Evolutionary conservation across 345 rosid species (phyloP), one percentile per base, ranked within the genome.

Genomic region (Rubroshorea leprosula): DNA sequence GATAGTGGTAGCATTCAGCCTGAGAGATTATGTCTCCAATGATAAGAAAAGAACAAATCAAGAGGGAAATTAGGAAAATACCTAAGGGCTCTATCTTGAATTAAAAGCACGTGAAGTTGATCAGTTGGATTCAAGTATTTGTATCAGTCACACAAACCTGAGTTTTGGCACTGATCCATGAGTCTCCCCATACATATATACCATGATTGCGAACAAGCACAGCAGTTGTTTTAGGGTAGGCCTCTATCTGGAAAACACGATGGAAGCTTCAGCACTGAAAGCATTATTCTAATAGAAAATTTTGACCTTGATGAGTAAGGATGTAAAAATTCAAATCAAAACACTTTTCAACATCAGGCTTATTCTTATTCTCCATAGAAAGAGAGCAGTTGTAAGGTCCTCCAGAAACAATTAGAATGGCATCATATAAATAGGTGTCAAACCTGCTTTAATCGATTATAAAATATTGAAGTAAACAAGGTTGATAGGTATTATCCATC

Each of bases 161-260:
- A 41, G 97, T 93, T 81, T 93, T 93, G 66, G 96, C 95, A 71
- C 67, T 85, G 78, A 93, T 93, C 99, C 99, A 93, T 50, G 97
- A 76, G 70, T 93, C 97, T 65, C 97, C 97, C 99, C 97, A 93
- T 50, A 87, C 69, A 62, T 83, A 89, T 72, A 93, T 70, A 49
- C 96, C 99, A 48, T 93, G 99, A 67, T 93, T 93, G 64, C 95
- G 87, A 58, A 93, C 97, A 73, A 93, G 90, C 56, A 93, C 97
- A 38, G 96, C 95, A 15, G 99, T 93, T 60, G 95, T 66, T 74
- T 83, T 89, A 59, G 99, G 99, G 72, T 87, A 87, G 2, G 81
- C 97, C 64, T 82, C 89, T 55, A 93, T 79, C 97, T 87, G 72
- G 26, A 71, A 68, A 61, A 55, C 17, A 58, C 31, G n/a, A 46